Evolutionary conservation across 495 filamentous ascomycete genomes (phyloP), one percentile per base, ranked within the genome.

Genomic region (Clavariopsis aquatica): DNA sequence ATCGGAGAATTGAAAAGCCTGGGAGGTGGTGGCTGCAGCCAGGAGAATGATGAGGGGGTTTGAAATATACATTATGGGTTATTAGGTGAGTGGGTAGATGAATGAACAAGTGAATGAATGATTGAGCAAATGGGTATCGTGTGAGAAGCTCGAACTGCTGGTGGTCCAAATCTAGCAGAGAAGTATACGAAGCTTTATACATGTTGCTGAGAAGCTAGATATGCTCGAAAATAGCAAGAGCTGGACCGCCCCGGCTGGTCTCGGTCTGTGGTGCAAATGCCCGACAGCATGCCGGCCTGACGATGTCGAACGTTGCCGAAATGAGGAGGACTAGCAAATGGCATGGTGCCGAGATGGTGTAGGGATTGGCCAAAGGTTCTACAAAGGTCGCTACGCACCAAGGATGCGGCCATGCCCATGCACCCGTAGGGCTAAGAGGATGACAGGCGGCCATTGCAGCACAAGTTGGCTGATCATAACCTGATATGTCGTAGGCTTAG

Each of bases 11-110:
- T 62, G 65, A 26, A 68, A 49, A 17, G 52, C 65, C 27, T 68
- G 51, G 20, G 59, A 28, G 38, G 41, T 41, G 53, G n/a, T 58
- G 27, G 59, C 36, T 28, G 52, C 28, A 31, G 59, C 65, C 49
- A 68, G 46, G 29, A 68, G 10, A 29, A 43, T 38, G 36, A 68
- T 22, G 13, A 65, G 36, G 26, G 63, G 46, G 19, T 34, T 59
- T 66, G 63, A 66, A 66, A 60, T 54, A 66, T 66, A 66, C 63
- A 66, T 66, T 66, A 55, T 66, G 49, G 1, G 45, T 24, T 46
- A 45, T 43, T 17, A 17, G n/a, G 38, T n/a, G 38, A 43, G 38
- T 36, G 31, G 31, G n/a, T n/a, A n/a, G n/a, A 53, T 65, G 49
- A 6, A 53, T 29, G 45, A 43, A 6, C 5, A 41, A 56, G 31